Conservation (phyloP, 2,329 filamentous ascomycete genomes). For the Paecilomyces dactylethromorphus region DNA sequence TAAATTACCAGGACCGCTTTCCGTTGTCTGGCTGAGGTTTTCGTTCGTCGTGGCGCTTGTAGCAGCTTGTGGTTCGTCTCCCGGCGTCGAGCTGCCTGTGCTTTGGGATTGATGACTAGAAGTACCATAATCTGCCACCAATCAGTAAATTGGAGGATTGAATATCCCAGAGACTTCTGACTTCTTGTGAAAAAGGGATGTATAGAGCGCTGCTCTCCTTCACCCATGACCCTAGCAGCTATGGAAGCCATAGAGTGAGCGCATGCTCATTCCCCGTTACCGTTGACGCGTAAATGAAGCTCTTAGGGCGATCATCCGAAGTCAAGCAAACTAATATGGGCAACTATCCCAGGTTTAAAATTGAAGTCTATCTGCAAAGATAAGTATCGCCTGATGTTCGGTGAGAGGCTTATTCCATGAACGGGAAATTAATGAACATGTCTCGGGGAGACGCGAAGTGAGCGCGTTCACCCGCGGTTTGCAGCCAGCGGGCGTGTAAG, state of each 20-base stretch:
- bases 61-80: not conserved
- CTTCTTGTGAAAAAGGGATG: constrained; percentile 38
- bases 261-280: constrained; percentile 14
- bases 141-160: constrained; percentile 6
- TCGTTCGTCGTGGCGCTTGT: not conserved
- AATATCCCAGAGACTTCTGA: constrained; percentile 12
- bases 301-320: not conserved
- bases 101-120: not conserved
- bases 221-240: constrained; percentile 31
- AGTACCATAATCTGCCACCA: constrained; percentile 11
- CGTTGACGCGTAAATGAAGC: not conserved
- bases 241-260: constrained; percentile 20
- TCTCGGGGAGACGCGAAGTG: constrained; percentile 11
- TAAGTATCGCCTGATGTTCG: not conserved
- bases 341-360: not conserved
- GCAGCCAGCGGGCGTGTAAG: constrained; percentile 1
- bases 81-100: not conserved
- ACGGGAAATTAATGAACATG: constrained; percentile 3
- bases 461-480: constrained; percentile 11
- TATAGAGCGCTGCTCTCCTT: constrained; percentile 29
- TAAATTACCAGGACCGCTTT: not conserved
- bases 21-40: not conserved
- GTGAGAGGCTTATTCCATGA: not conserved
- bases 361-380: not conserved
- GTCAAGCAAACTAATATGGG: not conserved